Evolutionary conservation across 208 protist species (phyloP), one percentile per base, ranked within the genome.

Genomic region (Wallacemonas sp.): DNA sequence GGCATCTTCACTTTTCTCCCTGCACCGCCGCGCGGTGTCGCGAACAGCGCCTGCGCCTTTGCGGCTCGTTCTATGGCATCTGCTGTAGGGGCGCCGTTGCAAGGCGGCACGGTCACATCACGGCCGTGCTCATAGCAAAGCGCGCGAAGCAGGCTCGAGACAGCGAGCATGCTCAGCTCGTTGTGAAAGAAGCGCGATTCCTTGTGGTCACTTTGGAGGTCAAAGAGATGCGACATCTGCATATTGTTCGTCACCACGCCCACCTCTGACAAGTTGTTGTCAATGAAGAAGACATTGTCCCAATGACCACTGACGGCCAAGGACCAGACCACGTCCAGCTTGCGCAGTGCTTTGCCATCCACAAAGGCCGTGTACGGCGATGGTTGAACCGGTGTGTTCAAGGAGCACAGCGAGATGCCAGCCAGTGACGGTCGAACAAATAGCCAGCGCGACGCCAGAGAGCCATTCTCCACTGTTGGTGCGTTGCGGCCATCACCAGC

Each of bases 281-380:
- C 89, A 9, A 95, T 75, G 46, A 95, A 95, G 41, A 95, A 90
- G 2, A 95, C 86, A 28, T 68, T 72, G 58, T 95, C 89, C 86
- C 89, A 95, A 63, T 71, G 31, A 1, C 89, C 82, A 24, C 70
- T 89, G 42, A 70, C 70, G 34, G 89, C 86, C 11, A 95, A 71
- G 1, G 89, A 95, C 75, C 86, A 88, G 3, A 88, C 86, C n/a
- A 95, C 72, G 46, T 95, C 89, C 77, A 91, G 81, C 72, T 95
- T 95, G 14, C 65, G 66, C 47, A 91, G 90, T 6, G 83, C 53
- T 59, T 82, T 84, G 12, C 85, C 89, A 55, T 92, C 82, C 28
- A 95, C 72, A 41, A 85, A 92, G 26, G 89, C 89, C 0, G 86
- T 92, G 61, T 80, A 49, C 19, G 59, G 64, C 1, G 83, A 88